phyloP scores from a whole-genome alignment of 2,329 filamentous ascomycete species.

The Aspergillus japonicus region DNA sequence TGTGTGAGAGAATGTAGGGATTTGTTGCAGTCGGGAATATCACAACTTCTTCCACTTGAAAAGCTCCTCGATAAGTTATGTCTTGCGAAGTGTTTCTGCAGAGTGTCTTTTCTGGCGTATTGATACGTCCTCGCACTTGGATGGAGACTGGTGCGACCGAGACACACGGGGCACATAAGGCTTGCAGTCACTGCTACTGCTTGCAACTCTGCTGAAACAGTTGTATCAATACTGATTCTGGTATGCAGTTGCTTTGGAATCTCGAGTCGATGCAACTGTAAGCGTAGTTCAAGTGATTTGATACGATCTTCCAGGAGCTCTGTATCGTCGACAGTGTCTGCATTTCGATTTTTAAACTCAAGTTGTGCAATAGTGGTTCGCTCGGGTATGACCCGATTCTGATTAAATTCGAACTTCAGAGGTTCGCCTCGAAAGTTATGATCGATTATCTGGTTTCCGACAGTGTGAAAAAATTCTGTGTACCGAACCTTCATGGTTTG shows the following conservation, averaged over 20 bases:
- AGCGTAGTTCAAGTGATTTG: background rate
- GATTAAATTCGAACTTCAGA: constrained; percentile 5
- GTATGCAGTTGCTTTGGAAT: background rate
- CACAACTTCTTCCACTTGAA: background rate
- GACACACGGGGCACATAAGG: background rate
- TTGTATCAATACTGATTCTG: background rate
- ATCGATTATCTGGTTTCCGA: constrained; percentile 13
- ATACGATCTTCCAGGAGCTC: background rate
- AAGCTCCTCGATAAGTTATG: background rate
- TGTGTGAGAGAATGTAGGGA: too few species aligned
- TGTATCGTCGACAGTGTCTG: constrained; percentile 7
- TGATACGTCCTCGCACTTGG: background rate
- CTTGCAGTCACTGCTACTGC: background rate
- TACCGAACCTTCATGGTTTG: too few species aligned
- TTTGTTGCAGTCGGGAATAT: background rate
- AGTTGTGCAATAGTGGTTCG: constrained; percentile 26
- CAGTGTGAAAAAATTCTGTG: constrained; percentile 10
- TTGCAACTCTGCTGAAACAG: background rate
- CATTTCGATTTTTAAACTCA: constrained; percentile 25
- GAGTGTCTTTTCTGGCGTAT: background rate
- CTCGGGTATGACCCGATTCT: constrained; percentile 19
- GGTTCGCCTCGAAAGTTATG: constrained; percentile 11
- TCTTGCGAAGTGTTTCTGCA: background rate
- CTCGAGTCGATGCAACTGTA: background rate
- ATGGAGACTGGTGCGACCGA: background rate